phyloP scores from a whole-genome alignment of 257 asterid species.

The Euphrasia confusa region DNA sequence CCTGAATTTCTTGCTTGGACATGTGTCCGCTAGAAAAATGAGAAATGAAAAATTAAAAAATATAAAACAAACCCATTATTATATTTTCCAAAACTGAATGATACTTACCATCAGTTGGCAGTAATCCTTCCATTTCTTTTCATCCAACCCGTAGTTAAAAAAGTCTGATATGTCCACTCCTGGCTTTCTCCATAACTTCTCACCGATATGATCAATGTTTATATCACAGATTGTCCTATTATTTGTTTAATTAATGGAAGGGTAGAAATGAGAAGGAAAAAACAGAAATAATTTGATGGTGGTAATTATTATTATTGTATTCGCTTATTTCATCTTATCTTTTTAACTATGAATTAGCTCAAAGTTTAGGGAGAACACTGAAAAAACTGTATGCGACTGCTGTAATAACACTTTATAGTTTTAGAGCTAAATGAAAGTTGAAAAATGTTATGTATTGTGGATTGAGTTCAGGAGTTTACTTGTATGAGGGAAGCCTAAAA shows the following conservation, averaged over 20 bases:
- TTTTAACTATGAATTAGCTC: neutral
- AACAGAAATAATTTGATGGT: neutral
- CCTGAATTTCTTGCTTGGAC: neutral
- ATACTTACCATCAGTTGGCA: constrained; percentile 30
- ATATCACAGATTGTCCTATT: constrained; percentile 27
- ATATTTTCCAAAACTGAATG: constrained; percentile 3
- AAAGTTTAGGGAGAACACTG: neutral
- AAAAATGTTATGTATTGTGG: neutral
- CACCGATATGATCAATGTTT: constrained; percentile 23
- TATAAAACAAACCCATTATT: neutral
- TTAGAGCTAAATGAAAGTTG: neutral
- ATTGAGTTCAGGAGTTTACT: constrained; percentile 11
- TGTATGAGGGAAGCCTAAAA: constrained; percentile 22
- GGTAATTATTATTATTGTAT: neutral
- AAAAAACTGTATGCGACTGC: neutral
- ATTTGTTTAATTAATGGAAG: constrained; percentile 6
- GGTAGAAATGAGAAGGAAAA: constrained; percentile 10
- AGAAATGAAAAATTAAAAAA: neutral
- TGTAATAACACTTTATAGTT: neutral
- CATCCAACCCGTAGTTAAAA: constrained; percentile 37
- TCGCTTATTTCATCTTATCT: neutral
- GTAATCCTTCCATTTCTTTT: constrained; percentile 32
- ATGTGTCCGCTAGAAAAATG: constrained; percentile 22
- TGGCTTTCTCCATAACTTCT: constrained; percentile 32
- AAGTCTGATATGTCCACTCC: constrained; percentile 29